Evolutionary conservation across 352 stramenopile species (phyloP).

Genomic region (Thraustochytrium striatum): DNA sequence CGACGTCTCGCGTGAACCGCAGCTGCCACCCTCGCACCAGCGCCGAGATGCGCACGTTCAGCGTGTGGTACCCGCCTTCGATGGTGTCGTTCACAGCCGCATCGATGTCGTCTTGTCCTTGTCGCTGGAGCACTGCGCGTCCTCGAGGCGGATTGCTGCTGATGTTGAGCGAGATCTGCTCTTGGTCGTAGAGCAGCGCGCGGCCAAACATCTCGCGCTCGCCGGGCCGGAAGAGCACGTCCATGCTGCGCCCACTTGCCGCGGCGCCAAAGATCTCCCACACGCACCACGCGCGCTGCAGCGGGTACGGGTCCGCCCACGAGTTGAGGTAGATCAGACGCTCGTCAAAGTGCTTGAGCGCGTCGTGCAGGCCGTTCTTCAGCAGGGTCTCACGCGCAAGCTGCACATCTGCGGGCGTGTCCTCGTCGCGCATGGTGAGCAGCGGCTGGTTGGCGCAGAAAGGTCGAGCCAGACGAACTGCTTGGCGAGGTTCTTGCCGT

Average conservation of each 20-base stretch:
- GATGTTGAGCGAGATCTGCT: no score
- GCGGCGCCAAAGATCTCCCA: conserved; percentile 33
- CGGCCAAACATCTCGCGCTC: neutral
- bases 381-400: neutral
- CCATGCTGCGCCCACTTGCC: neutral
- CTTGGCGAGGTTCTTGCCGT: neutral
- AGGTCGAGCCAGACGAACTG: conserved; percentile 31
- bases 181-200: no score
- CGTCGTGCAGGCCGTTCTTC: neutral
- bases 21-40: no score
- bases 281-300: conserved; percentile 20
- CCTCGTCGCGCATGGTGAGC: neutral
- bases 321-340: conserved; percentile 25
- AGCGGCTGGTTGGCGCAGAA: conserved; percentile 43
- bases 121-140: no score
- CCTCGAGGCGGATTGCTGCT: no score
- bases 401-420: neutral
- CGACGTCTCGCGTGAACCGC: no score
- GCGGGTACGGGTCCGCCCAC: neutral
- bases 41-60: no score
- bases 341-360: neutral
- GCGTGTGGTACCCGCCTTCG: no score
- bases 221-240: neutral
- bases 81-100: no score
- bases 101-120: no score